phyloP scores from a whole-genome alignment of 257 asterid species.

The Gynochthodes officinalis region DNA sequence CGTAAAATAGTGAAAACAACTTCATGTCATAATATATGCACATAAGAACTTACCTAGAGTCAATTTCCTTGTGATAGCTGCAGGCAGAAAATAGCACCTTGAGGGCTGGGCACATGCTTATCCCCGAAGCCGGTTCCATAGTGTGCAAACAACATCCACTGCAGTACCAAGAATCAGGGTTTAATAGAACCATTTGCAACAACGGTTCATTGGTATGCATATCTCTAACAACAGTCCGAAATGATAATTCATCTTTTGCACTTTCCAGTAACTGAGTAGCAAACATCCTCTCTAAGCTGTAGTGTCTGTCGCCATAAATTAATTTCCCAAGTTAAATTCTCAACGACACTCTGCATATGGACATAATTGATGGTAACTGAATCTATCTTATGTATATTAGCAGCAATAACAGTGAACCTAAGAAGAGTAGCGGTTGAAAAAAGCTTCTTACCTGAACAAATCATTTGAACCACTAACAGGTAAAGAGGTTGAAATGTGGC shows the following conservation, averaged over 20 bases:
- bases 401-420: background rate
- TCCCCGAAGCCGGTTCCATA: constrained; percentile 42
- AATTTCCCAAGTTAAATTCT: constrained; percentile 7
- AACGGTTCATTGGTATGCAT: constrained; percentile 49
- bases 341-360: background rate
- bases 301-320: constrained; percentile 44
- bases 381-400: background rate
- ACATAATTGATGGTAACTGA: background rate
- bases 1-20: background rate
- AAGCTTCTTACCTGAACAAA: constrained; percentile 52
- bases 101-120: constrained; percentile 52
- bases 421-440: background rate
- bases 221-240: constrained; percentile 77
- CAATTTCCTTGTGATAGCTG: constrained; percentile 35
- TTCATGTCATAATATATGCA: background rate
- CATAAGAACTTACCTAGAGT: constrained; percentile 45
- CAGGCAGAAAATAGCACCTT: constrained; percentile 66
- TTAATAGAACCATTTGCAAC: constrained; percentile 72
- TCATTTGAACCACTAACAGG: constrained; percentile 46
- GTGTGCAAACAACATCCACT: constrained; percentile 43
- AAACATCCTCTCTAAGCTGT: constrained; percentile 72
- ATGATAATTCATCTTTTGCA: constrained; percentile 82
- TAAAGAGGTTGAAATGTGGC: constrained; percentile 56
- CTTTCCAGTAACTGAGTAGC: constrained; percentile 69
- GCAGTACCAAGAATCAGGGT: constrained; percentile 79